A percentile compares a stretch with the other conserved stretches of the same genome.
These are phyloP conservation scores for Cocos nucifera DNA, from an alignment of 176 grass and related monocot species.

Conservation along the genomic window DNA sequence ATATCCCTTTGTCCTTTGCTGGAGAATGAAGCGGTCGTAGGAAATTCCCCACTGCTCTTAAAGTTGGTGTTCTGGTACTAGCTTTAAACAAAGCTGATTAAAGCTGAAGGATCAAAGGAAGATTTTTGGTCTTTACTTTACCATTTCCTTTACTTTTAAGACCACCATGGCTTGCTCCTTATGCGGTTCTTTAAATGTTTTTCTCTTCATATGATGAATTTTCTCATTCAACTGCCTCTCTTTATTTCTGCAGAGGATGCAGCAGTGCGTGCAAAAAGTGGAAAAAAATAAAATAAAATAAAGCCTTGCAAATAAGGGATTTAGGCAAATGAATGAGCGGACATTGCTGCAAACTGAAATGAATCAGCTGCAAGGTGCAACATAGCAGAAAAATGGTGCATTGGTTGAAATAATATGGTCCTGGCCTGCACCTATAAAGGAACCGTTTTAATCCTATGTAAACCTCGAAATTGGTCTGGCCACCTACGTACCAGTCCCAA, in stretches of 20 bases:
- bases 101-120: constrained; percentile 24
- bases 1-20: too few relatives aligned
- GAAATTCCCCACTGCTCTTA: not conserved
- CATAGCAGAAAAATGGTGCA: too few relatives aligned
- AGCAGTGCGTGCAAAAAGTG: constrained; percentile 14
- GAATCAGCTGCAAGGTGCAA: too few relatives aligned
- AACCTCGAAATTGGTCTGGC: too few relatives aligned
- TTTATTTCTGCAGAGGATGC: constrained; percentile 7
- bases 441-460: too few relatives aligned
- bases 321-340: too few relatives aligned
- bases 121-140: not conserved
- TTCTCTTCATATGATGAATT: constrained; percentile 18
- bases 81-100: constrained; percentile 28
- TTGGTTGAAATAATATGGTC: too few relatives aligned
- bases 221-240: constrained; percentile 22
- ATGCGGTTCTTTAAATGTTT: constrained; percentile 5
- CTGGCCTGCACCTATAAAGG: too few relatives aligned
- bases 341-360: too few relatives aligned
- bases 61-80: constrained; percentile 18
- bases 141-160: constrained; percentile 14
- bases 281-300: constrained; percentile 3
- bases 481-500: too few relatives aligned
- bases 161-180: constrained; percentile 16
- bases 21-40: too few relatives aligned
- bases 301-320: not conserved